A percentile compares a stretch with the other conserved stretches of the same genome.
Evolutionary conservation across 2,329 filamentous ascomycete species (phyloP).

Genomic region (Phaeophleospora eucalypticola): DNA sequence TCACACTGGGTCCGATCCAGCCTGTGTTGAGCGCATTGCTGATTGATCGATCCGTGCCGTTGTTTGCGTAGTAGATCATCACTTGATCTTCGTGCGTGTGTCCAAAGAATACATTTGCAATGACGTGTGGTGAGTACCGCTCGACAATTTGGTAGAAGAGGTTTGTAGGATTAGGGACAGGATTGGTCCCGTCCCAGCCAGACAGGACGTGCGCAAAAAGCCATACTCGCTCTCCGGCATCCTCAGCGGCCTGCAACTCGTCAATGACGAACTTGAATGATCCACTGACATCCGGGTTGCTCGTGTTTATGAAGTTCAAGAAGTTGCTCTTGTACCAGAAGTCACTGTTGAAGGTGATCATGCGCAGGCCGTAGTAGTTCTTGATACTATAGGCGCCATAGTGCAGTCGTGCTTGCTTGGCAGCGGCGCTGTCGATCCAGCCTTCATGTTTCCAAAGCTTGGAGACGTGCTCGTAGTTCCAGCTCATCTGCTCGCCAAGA

Average conservation of each 20-base stretch:
- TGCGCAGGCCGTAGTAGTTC: constrained; percentile 50
- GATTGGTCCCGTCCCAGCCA: constrained; percentile 55
- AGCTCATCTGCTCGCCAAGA: constrained; percentile 53
- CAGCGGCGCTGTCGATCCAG: constrained; percentile 48
- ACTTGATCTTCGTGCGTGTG: constrained; percentile 55
- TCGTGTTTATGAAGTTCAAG: constrained; percentile 51
- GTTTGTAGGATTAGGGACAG: constrained; percentile 51
- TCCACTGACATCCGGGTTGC: constrained; percentile 49
- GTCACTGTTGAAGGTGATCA: constrained; percentile 53
- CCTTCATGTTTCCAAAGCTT: constrained; percentile 53
- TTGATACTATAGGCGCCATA: constrained; percentile 55
- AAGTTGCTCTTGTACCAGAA: constrained; percentile 46
- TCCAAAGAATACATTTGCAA: constrained; percentile 53
- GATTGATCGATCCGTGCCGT: constrained; percentile 37
- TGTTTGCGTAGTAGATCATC: constrained; percentile 52
- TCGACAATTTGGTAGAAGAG: constrained; percentile 55
- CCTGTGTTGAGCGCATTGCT: constrained; percentile 46
- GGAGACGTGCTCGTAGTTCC: constrained; percentile 57
- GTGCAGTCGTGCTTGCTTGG: constrained; percentile 48
- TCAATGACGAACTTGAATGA: constrained; percentile 48
- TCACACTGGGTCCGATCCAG: constrained; percentile 52
- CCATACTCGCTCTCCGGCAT: constrained; percentile 52
- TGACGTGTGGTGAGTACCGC: constrained; percentile 53
- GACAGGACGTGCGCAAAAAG: constrained; percentile 52
- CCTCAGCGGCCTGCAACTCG: constrained; percentile 52